Base-by-base conservation (phyloP, 2,329 filamentous ascomycete species). In the Phaeosphaeriaceae sp. region DNA sequence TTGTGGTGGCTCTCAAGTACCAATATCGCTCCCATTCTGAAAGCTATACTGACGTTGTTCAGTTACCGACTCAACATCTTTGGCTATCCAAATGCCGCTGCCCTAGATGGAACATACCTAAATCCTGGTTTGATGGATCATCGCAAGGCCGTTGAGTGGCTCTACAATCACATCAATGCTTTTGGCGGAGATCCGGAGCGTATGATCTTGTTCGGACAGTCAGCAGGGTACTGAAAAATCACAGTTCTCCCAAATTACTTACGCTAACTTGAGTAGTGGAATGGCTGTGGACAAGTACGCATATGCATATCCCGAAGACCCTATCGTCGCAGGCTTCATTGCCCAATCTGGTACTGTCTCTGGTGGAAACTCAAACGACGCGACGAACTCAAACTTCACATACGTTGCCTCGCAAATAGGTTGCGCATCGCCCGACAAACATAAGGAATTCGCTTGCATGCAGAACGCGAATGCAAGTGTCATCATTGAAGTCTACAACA, bases 311-410 rank as follows among this genome's bases (percentile, higher is more conserved):
- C 52, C 56, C 3, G 45, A 74, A 0, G 76, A 81, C 26, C 78
- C 80, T n/a, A 80, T 82, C 12, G 74, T 74, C 23, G 59, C 68
- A 13, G 78, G 71, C 8, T 67, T 79, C 21, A 77, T 81, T 51
- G 70, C 74, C 1, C 67, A 76, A 44, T 65, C 61, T 16, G 61
- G 61, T 17, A 46, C 58, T 13, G 48, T 44, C 2, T 49, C 54
- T 6, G 43, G 48, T n/a, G 42, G 46, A 8, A 46, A 44, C n/a
- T 50, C 47, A 6, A 42, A 38, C 33, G 56, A 60, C 36, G 42
- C 39, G 5, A 44, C 42, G 1, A 46, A 46, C 15, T 55, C 49
- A 12, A 65, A 65, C 44, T 65, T 65, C 49, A 63, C 58, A 15
- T 63, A 63, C 20, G 51, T 65, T 6, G 62, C 62, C 12, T 50